These are phyloP conservation scores for Leccinum broughii DNA, from an alignment of 768 basidiomycete genomes.

Conservation along the genomic window DNA sequence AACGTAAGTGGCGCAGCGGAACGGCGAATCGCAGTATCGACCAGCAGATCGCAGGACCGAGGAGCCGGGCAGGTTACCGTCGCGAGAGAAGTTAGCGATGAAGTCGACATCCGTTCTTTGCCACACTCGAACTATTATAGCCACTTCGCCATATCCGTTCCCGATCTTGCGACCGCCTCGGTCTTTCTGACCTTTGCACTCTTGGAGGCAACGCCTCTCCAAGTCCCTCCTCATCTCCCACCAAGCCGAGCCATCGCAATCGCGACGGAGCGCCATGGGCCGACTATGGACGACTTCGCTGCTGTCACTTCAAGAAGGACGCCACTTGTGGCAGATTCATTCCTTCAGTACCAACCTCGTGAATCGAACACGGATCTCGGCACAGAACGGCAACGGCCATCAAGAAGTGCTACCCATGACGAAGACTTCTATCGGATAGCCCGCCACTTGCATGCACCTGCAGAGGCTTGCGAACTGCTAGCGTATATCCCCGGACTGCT, in stretches of 20 bases:
- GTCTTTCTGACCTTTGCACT: conserved; percentile 55
- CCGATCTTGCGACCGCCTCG: conserved; percentile 44
- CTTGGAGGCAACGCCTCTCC: conserved; percentile 45
- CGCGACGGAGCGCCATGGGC: conserved; percentile 46
- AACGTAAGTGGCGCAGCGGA: conserved; percentile 30
- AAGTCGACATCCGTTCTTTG: conserved; percentile 9
- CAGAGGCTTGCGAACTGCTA: conserved; percentile 28
- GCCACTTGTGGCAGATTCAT: conserved; percentile 50
- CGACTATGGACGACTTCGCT: conserved; percentile 54
- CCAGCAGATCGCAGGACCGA: conserved; percentile 25
- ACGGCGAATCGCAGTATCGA: conserved; percentile 20
- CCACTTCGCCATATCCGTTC: conserved; percentile 29
- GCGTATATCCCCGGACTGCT: conserved; percentile 46
- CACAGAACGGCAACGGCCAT: conserved; percentile 34
- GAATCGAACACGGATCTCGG: conserved; percentile 34
- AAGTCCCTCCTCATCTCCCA: conserved; percentile 52
- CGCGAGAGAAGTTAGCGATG: conserved; percentile 10
- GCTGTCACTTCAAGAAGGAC: conserved; percentile 44
- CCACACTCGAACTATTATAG: conserved; percentile 22
- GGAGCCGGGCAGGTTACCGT: conserved; percentile 11
- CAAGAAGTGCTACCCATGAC: conserved; percentile 35
- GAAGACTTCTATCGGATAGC: conserved; percentile 41
- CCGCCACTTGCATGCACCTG: conserved; percentile 13
- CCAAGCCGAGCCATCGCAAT: conserved; percentile 46
- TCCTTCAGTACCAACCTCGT: conserved; percentile 26